Conservation (phyloP, 495 filamentous ascomycete species). For the Paragyromitra xinjiangensis region DNA sequence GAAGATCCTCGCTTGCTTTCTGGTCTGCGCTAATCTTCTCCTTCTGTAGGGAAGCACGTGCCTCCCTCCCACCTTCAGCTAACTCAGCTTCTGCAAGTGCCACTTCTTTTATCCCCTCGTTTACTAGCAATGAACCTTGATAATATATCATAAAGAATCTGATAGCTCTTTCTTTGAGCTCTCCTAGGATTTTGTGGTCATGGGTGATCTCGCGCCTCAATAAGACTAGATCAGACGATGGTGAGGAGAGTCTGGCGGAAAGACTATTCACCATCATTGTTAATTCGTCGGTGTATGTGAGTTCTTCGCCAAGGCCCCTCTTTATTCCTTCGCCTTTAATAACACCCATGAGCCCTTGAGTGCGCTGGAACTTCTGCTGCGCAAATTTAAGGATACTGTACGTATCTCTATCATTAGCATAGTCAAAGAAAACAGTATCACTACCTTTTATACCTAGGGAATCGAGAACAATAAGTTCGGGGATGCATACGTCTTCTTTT, state of each 20-base stretch:
- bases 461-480: neutral
- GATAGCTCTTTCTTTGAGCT: conserved; percentile 42
- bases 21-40: conserved; percentile 47
- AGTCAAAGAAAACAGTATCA: neutral
- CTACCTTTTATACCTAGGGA: neutral
- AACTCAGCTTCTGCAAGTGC: conserved; percentile 53
- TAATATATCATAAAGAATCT: conserved; percentile 56
- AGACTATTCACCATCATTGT: conserved; percentile 40
- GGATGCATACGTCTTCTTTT: conserved; percentile 53
- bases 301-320: conserved; percentile 51
- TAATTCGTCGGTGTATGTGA: conserved; percentile 53
- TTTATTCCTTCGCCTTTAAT: conserved; percentile 55
- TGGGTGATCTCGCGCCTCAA: conserved; percentile 36
- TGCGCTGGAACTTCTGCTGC: conserved; percentile 42
- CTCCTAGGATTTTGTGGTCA: conserved; percentile 42
- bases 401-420: conserved; percentile 17
- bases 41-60: conserved; percentile 37
- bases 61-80: conserved; percentile 32
- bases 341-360: conserved; percentile 41
- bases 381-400: conserved; percentile 31
- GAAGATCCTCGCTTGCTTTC: conserved; percentile 50
- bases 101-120: conserved; percentile 43
- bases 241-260: conserved; percentile 29
- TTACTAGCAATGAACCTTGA: conserved; percentile 32
- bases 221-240: neutral